Percentiles rank a stretch among this genome's conserved stretches.
Evolutionary conservation across 2,329 filamentous ascomycete genomes (phyloP).

Genomic region (Albifimbria verrucaria): DNA sequence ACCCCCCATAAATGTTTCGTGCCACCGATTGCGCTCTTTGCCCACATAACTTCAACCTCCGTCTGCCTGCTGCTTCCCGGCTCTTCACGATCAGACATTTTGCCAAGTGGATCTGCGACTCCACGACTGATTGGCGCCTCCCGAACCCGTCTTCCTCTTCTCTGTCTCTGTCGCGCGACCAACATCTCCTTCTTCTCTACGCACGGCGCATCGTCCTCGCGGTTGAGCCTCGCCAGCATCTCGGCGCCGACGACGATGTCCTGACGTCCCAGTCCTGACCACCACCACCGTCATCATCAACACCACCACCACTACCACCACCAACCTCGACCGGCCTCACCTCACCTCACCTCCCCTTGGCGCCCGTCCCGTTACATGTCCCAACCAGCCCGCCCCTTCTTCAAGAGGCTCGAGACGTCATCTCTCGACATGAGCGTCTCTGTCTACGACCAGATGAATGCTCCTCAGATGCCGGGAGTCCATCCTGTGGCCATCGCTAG

Average conservation of each 20-base stretch:
- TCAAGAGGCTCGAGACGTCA: not conserved
- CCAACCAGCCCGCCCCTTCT: not conserved
- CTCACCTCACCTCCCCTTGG: not conserved
- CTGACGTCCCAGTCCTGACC: not conserved
- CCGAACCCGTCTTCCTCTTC: too few relatives aligned
- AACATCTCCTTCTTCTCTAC: too few relatives aligned
- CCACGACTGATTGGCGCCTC: too few relatives aligned
- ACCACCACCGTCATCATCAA: conserved; percentile 1
- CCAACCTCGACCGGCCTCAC: not conserved
- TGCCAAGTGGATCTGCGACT: too few relatives aligned
- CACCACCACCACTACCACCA: not conserved
- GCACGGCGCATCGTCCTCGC: too few relatives aligned
- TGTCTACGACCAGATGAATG: conserved; percentile 37
- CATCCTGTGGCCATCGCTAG: conserved; percentile 61
- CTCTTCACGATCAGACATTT: too few relatives aligned
- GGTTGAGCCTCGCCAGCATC: too few relatives aligned
- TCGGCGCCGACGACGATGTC: too few relatives aligned
- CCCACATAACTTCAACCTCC: not conserved
- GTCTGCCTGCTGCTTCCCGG: not conserved
- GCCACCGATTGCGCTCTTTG: not conserved
- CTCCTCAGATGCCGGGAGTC: conserved; percentile 38
- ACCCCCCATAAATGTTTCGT: not conserved
- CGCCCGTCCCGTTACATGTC: conserved; percentile 7
- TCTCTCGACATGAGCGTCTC: conserved; percentile 34
- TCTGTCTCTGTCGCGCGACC: too few relatives aligned